Conservation (phyloP, 495 filamentous ascomycete genomes). For the Aspergillus kassunensis region DNA sequence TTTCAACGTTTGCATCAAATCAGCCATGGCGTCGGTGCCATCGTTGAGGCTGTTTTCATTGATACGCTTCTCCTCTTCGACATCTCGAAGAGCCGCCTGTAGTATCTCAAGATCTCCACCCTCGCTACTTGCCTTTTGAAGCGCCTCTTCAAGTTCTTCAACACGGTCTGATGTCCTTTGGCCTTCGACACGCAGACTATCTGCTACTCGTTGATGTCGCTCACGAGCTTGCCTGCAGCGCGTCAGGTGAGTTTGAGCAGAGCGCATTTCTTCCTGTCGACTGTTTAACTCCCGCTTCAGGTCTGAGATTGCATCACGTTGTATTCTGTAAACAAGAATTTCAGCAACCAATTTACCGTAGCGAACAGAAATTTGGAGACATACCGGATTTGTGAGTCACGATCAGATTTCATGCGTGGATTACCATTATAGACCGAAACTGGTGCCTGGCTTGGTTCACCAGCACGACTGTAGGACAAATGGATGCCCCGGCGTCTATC, state of each 20-base stretch:
- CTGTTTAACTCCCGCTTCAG: slow-evolving; percentile 36
- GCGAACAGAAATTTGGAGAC: not conserved
- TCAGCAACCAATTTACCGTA: not conserved
- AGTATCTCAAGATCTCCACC: slow-evolving; percentile 61
- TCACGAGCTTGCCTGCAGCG: slow-evolving; percentile 40
- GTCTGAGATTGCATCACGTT: slow-evolving; percentile 41
- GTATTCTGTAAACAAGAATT: slow-evolving; percentile 29
- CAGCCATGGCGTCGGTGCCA: slow-evolving; percentile 45
- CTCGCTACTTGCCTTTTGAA: slow-evolving; percentile 55
- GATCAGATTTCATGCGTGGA: slow-evolving; percentile 79
- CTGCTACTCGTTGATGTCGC: slow-evolving; percentile 39
- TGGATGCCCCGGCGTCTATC: slow-evolving; percentile 60
- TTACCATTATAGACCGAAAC: slow-evolving; percentile 45
- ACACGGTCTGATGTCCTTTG: slow-evolving; percentile 57
- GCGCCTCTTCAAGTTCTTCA: slow-evolving; percentile 54
- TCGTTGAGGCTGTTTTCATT: slow-evolving; percentile 51
- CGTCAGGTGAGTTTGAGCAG: slow-evolving; percentile 27
- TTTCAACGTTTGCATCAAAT: slow-evolving; percentile 40
- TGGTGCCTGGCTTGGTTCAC: slow-evolving; percentile 51
- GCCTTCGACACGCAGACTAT: slow-evolving; percentile 48
- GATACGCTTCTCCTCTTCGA: slow-evolving; percentile 44
- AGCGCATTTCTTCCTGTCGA: slow-evolving; percentile 30
- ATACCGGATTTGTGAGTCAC: slow-evolving; percentile 60
- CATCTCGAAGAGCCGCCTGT: slow-evolving; percentile 48
- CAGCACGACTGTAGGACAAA: slow-evolving; percentile 51